Evolutionary conservation across 2,329 filamentous ascomycete species (phyloP).

Genomic region (Penicillium sp.): DNA sequence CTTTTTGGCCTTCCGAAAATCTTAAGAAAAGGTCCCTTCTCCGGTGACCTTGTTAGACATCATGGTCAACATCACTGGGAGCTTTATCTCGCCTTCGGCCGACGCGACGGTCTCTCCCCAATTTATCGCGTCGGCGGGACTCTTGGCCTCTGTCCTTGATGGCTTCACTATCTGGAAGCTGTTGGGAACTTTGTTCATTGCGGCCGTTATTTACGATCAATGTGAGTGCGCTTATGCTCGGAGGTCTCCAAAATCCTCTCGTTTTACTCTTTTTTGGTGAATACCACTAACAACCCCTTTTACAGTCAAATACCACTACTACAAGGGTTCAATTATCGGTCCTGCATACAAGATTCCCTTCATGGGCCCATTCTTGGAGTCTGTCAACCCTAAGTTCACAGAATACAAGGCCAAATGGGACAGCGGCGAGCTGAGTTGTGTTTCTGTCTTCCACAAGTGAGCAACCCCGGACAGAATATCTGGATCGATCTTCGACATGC

Average conservation of each 20-base stretch:
- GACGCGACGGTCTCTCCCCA: slow-evolving; percentile 61
- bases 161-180: slow-evolving; percentile 66
- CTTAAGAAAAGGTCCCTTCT: background rate
- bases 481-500: background rate
- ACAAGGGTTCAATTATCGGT: slow-evolving; percentile 75
- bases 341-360: slow-evolving; percentile 77
- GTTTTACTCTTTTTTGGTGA: background rate
- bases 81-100: slow-evolving; percentile 69
- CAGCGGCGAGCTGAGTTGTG: slow-evolving; percentile 89
- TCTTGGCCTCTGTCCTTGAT: slow-evolving; percentile 58
- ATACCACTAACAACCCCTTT: slow-evolving; percentile 6
- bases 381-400: slow-evolving; percentile 86
- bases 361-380: slow-evolving; percentile 94
- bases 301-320: slow-evolving; percentile 71
- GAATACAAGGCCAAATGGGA: slow-evolving; percentile 91
- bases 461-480: slow-evolving; percentile 26
- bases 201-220: slow-evolving; percentile 84
- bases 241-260: background rate
- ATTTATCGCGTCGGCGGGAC: slow-evolving; percentile 47
- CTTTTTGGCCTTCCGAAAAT: background rate
- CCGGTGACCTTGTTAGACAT: slow-evolving; percentile 10
- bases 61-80: slow-evolving; percentile 60
- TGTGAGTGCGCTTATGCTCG: slow-evolving; percentile 56
- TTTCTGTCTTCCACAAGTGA: slow-evolving; percentile 99
- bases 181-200: slow-evolving; percentile 67